Base-by-base conservation (phyloP, 129 eudicot species). In the Kitagawia praeruptora region DNA sequence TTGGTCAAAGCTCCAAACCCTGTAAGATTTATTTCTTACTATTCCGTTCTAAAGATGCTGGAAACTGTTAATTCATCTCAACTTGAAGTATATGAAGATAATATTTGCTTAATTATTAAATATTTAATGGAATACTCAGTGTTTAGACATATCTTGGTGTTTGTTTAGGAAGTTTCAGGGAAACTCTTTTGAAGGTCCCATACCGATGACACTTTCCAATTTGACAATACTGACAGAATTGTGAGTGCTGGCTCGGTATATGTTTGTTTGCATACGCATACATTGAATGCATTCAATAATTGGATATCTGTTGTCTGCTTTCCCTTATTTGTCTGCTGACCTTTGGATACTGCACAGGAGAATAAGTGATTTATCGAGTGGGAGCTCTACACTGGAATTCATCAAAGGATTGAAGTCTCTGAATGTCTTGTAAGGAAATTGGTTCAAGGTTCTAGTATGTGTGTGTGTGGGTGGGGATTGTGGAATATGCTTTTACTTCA, bases 131-230 rank as follows among this genome's bases (percentile, higher is more conserved):
- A 49, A 70, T 19, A 39, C 54, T 78, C 40, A 4, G 34, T 40
- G 41, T 53, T 71, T 40, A 61, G 27, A 37, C 69, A 21, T 75
- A 31, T 38, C 46, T 2, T 71, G 56, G 77, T 76, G 79, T 81
- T 58, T 75, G 15, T 71, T 51, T 88, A 93, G 98, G 85, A 87
- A 93, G 89, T 71, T 93, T 19, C 86, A 91, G 80, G 97, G 98
- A 76, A 93, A 88, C 82, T 81, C 97, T 58, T 88, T 93, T 71
- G 82, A 85, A 80, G 98, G 98, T 76, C 86, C 93, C 34, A 89
- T 93, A 88, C 98, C 98, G 81, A 27, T 85, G 77, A 40, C 93
- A 28, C 84, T 91, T 86, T 87, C 97, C 83, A 87, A 45, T 58
- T 77, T 93, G 79, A 88, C 87, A 76, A 48, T 70, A 38, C 81